phyloP scores from a whole-genome alignment of 1,284 basidiomycete species.

The Irpex rosettiformis region DNA sequence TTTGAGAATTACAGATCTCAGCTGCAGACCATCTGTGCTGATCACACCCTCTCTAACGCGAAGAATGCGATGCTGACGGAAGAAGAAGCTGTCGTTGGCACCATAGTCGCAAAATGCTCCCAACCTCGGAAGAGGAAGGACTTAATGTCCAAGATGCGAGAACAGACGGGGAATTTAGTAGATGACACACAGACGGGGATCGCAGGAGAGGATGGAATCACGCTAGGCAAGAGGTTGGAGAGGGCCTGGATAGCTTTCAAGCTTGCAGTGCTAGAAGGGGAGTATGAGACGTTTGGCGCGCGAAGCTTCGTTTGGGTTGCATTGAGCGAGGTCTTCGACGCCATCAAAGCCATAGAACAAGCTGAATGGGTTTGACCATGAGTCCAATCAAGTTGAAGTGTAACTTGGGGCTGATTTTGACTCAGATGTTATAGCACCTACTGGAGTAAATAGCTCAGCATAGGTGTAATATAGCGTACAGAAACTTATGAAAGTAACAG shows the following conservation, averaged over 20 bases:
- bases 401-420: background rate
- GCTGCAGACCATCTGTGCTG: constrained; percentile 45
- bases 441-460: background rate
- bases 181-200: constrained; percentile 43
- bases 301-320: constrained; percentile 61
- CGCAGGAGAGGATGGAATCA: constrained; percentile 39
- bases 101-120: constrained; percentile 56
- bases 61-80: constrained; percentile 47
- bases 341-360: constrained; percentile 34
- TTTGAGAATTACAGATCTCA: constrained; percentile 45
- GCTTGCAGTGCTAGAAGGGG: constrained; percentile 33
- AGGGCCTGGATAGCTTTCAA: constrained; percentile 53
- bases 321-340: constrained; percentile 48
- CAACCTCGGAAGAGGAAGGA: constrained; percentile 53
- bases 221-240: constrained; percentile 36
- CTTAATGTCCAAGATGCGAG: constrained; percentile 48
- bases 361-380: constrained; percentile 16
- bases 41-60: constrained; percentile 42
- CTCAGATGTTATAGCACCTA: background rate
- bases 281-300: constrained; percentile 44
- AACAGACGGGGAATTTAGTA: constrained; percentile 51
- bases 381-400: background rate
- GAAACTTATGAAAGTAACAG: background rate
- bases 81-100: constrained; percentile 59
- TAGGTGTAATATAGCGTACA: constrained; percentile 1